Percentiles rank a stretch among this genome's conserved stretches.
Evolutionary conservation across 345 rosid genomes (phyloP).

Genomic region (Lepidium aucheri): DNA sequence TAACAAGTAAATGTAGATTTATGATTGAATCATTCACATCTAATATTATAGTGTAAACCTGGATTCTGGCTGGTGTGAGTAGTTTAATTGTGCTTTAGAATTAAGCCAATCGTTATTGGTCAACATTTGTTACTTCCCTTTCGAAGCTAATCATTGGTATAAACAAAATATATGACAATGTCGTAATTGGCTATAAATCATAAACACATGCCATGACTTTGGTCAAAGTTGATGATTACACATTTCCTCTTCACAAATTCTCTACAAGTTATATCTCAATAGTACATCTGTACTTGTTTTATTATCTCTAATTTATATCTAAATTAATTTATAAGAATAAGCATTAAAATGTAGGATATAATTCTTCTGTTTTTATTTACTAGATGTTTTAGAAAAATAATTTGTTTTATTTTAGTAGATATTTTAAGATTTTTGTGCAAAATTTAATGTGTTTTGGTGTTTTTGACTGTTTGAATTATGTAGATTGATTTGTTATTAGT

Average conservation of each 20-base stretch:
- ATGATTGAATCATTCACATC: too few relatives aligned
- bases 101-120: neutral
- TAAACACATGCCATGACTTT: slow-evolving; percentile 10
- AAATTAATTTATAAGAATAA: neutral
- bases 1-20: too few relatives aligned
- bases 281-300: neutral
- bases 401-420: too few relatives aligned
- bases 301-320: neutral
- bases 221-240: slow-evolving; percentile 17
- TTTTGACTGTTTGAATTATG: too few relatives aligned
- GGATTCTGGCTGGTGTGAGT: neutral
- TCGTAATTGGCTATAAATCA: neutral
- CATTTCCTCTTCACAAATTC: neutral
- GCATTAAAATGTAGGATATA: too few relatives aligned
- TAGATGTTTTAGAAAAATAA: too few relatives aligned
- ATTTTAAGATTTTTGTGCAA: too few relatives aligned
- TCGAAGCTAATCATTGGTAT: slow-evolving; percentile 9
- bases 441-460: too few relatives aligned
- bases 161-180: neutral
- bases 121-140: neutral
- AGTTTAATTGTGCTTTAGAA: neutral
- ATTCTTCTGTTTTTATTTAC: too few relatives aligned
- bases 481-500: too few relatives aligned
- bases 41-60: neutral
- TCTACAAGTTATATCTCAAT: neutral